Conservation (phyloP, 202 grass and related monocot genomes). For the Bolboschoenoplectus hybrid region DNA sequence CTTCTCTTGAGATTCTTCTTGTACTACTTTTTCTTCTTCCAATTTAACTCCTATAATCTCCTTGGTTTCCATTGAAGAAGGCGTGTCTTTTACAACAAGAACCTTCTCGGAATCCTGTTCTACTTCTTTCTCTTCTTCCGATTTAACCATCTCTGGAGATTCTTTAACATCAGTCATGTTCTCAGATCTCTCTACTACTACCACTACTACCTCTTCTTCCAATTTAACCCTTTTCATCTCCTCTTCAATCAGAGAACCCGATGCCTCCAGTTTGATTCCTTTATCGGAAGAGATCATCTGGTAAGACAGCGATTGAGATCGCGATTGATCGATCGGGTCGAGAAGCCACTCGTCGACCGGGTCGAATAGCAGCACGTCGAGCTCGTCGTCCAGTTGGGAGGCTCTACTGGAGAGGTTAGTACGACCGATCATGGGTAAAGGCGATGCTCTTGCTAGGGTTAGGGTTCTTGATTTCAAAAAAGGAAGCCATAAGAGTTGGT, state of each 20-base stretch:
- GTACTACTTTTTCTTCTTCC: background rate
- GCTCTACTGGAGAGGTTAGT: background rate
- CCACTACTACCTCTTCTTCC: background rate
- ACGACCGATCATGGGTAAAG: background rate
- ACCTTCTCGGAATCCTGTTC: background rate
- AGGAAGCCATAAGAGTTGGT: background rate
- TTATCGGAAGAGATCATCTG: slow-evolving; percentile 21
- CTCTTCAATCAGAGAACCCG: background rate
- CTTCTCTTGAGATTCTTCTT: slow-evolving; percentile 20
- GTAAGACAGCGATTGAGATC: background rate
- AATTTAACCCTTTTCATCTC: slow-evolving; percentile 33
- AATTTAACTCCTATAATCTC: background rate
- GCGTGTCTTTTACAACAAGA: background rate
- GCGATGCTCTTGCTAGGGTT: background rate
- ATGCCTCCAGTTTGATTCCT: slow-evolving; percentile 7
- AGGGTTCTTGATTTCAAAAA: slow-evolving; percentile 1
- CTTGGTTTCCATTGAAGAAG: background rate
- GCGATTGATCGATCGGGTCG: slow-evolving; percentile 25
- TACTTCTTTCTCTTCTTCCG: background rate
- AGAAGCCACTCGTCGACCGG: slow-evolving; percentile 35
- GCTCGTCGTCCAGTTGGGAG: slow-evolving; percentile 18
- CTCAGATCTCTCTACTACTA: background rate
- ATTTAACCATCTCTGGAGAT: background rate
- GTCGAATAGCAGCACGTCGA: slow-evolving; percentile 30
- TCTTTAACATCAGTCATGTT: background rate